These are phyloP conservation scores for Salvia splendens DNA, from an alignment of 257 asterid genomes.

Conservation along the genomic window DNA sequence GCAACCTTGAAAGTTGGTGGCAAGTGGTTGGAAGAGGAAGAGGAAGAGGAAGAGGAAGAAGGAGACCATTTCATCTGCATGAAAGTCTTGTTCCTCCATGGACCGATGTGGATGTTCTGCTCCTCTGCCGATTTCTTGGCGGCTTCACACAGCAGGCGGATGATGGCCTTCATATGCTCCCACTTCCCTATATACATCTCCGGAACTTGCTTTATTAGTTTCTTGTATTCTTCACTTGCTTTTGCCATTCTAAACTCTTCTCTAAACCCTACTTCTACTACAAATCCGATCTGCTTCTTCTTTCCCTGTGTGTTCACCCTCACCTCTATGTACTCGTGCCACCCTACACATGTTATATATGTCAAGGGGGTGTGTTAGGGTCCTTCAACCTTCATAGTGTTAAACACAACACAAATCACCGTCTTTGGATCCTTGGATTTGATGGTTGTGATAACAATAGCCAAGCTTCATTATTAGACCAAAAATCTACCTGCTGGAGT, in stretches of 20 bases:
- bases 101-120: constrained; percentile 52
- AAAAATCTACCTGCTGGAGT: constrained; percentile 48
- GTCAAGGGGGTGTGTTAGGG: too few species aligned
- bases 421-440: too few species aligned
- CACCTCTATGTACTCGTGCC: constrained; percentile 64
- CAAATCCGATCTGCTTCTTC: constrained; percentile 41
- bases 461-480: too few species aligned
- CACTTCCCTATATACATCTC: constrained; percentile 48
- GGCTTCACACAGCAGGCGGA: constrained; percentile 53
- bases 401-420: too few species aligned
- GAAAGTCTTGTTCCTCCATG: constrained; percentile 53
- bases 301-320: constrained; percentile 41
- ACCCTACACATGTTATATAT: constrained; percentile 35
- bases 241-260: constrained; percentile 63
- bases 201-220: constrained; percentile 44
- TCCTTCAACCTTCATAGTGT: too few species aligned
- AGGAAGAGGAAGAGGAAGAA: constrained; percentile 15
- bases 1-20: constrained; percentile 7
- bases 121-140: constrained; percentile 52
- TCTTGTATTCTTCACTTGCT: constrained; percentile 45
- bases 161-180: constrained; percentile 46
- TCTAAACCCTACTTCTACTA: constrained; percentile 52
- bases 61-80: constrained; percentile 57
- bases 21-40: neutral
- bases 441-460: too few species aligned